phyloP scores from a whole-genome alignment of 306 rosid species.

The Gynostemma pentaphyllum region DNA sequence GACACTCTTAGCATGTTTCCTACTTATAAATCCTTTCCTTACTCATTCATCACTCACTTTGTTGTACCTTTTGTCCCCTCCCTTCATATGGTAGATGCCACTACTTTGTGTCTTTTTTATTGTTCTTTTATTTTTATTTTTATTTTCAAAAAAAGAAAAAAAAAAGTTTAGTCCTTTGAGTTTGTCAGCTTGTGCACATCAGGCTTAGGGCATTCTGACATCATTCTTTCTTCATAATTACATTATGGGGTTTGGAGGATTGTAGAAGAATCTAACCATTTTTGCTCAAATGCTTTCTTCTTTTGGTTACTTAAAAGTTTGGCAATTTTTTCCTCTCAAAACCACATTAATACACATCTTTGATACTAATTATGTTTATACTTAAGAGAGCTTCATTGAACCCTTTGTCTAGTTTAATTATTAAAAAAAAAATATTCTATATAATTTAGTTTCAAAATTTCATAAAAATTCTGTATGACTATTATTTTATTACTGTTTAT shows the following conservation, averaged over 20 bases:
- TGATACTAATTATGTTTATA: not conserved
- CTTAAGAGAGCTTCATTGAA: not conserved
- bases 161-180: not conserved
- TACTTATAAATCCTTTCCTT: not conserved
- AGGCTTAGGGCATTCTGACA: constrained; percentile 50
- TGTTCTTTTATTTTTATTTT: not conserved
- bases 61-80: constrained; percentile 5
- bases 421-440: too few species aligned
- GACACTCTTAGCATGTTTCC: not conserved
- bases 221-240: constrained; percentile 23
- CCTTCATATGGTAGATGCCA: constrained; percentile 1
- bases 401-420: too few species aligned
- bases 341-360: too few species aligned
- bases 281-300: not conserved
- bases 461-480: too few species aligned
- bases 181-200: constrained; percentile 53
- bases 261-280: not conserved
- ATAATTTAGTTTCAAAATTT: too few species aligned
- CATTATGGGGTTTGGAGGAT: not conserved
- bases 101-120: not conserved
- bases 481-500: not conserved
- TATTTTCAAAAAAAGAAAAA: too few species aligned
- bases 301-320: not conserved
- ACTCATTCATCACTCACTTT: not conserved
- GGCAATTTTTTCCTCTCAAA: not conserved